Conservation (phyloP, 108 stramenopile genomes). For the Pseudonitzschia multiseries region DNA sequence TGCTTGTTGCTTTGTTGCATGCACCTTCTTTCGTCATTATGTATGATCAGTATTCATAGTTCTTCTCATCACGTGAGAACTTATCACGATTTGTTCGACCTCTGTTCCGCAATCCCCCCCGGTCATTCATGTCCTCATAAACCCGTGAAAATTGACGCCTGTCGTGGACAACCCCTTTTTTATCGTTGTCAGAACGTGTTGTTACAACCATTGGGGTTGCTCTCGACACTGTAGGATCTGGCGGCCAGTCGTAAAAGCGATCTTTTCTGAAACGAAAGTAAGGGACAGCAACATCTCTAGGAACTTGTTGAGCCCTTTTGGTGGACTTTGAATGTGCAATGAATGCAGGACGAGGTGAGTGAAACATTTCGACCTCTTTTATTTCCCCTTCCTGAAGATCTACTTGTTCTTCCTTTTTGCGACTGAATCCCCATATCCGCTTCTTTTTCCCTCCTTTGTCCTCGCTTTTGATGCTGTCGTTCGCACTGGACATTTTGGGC, state of each 20-base stretch:
- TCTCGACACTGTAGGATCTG: conserved; percentile 57
- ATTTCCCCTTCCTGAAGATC: conserved; percentile 10
- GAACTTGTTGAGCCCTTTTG: conserved; percentile 25
- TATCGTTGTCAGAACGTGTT: neutral
- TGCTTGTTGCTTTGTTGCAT: too few species aligned
- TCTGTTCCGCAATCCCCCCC: neutral
- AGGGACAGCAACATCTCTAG: conserved; percentile 54
- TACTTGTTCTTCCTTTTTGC: conserved; percentile 31
- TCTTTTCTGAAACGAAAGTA: conserved; percentile 56
- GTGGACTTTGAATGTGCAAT: conserved; percentile 16
- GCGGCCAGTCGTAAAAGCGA: conserved; percentile 66
- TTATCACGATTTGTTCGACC: neutral
- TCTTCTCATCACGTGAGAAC: neutral
- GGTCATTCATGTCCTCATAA: neutral
- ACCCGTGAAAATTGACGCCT: neutral
- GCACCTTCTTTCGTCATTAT: too few species aligned
- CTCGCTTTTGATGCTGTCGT: conserved; percentile 20
- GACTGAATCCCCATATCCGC: conserved; percentile 15
- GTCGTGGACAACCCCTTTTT: neutral
- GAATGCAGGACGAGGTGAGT: conserved; percentile 41
- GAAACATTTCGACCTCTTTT: conserved; percentile 28
- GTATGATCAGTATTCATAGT: neutral
- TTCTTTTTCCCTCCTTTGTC: conserved; percentile 28
- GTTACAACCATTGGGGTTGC: conserved; percentile 41
- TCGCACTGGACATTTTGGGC: conserved; percentile 3